Evolutionary conservation across 192 early-diverging fungal genomes (phyloP), one percentile per base, ranked within the genome.

Genomic region (Thoreauomyces humboldtii): DNA sequence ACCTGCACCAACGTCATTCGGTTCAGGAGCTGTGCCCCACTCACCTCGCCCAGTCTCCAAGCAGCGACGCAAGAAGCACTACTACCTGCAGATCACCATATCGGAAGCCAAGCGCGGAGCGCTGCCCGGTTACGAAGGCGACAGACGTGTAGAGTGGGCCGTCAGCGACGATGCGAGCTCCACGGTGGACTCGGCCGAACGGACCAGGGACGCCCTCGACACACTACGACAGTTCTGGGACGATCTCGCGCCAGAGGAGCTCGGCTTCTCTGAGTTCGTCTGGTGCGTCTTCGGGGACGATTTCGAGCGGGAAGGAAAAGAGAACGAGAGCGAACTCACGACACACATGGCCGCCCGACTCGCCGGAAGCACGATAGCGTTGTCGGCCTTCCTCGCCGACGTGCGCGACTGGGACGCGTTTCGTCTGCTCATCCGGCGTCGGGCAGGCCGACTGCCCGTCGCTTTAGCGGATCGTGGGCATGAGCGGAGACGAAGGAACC

Each of bases 381-480:
- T 69, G 51, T 61, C 67, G 28, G 58, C 45, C 9, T 71, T 71
- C 47, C 45, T 71, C 22, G 69, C 69, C 7, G 69, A 71, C 38
- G 62, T 71, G 2, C 17, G 69, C n/a, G 69, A 71, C 44, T 71
- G 69, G 69, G 69, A 71, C 31, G 69, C 69, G 6, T 71, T 65
- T 28, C 31, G 69, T 31, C 36, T 71, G 35, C 22, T 71, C 52
- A 63, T 65, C 17, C 48, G 64, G n/a, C 41, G 69, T 35, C 61
- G 56, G 21, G 35, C 64, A 3, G 64, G 64, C 4, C 6, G 64
- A 24, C 22, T 66, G 24, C 64, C 64, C 4, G 33, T 42, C 5
- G 24, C 42, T 2, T 38, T 53, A 17, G 53, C 38, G 5, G 42
- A 34, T n/a, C 64, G 52, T 22, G 55, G 55, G 19, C 55, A 57